A percentile compares a stretch with the other conserved stretches of the same genome.
Conservation (phyloP, 306 rosid genomes). For the Neltuma alba region DNA sequence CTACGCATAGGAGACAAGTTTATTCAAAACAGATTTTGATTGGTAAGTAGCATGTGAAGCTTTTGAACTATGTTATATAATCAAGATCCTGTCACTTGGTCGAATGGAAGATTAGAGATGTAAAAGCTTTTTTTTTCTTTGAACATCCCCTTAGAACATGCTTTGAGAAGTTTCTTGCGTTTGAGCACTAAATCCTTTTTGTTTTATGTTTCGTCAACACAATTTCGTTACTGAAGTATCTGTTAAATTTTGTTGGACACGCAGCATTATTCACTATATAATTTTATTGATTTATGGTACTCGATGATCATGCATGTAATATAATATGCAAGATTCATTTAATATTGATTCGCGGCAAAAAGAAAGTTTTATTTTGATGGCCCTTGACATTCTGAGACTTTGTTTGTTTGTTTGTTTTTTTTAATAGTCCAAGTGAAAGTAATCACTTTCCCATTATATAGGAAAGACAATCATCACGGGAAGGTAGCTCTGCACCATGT, state of each 20-base stretch:
- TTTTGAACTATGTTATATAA: not conserved
- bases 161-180: slow-evolving; percentile 11
- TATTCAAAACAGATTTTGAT: slow-evolving; percentile 12
- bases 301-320: slow-evolving; percentile 6
- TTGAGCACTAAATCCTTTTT: not conserved
- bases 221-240: not conserved
- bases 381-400: slow-evolving; percentile 9
- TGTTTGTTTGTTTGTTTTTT: slow-evolving; percentile 3
- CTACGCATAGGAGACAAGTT: slow-evolving; percentile 16
- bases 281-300: slow-evolving; percentile 3
- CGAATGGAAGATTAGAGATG: not conserved
- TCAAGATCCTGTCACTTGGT: not conserved
- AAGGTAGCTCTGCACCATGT: slow-evolving; percentile 81
- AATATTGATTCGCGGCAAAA: not conserved
- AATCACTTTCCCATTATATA: slow-evolving; percentile 35
- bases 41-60: not conserved
- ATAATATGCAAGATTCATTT: not conserved
- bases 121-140: not conserved
- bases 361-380: slow-evolving; percentile 5
- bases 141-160: not conserved
- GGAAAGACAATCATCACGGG: slow-evolving; percentile 96
- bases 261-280: not conserved
- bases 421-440: slow-evolving; percentile 26
- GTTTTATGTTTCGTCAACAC: not conserved
- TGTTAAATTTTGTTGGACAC: slow-evolving; percentile 13